Base-by-base conservation (phyloP, 2,329 filamentous ascomycete species). In the Phyllosticta ampelicida region DNA sequence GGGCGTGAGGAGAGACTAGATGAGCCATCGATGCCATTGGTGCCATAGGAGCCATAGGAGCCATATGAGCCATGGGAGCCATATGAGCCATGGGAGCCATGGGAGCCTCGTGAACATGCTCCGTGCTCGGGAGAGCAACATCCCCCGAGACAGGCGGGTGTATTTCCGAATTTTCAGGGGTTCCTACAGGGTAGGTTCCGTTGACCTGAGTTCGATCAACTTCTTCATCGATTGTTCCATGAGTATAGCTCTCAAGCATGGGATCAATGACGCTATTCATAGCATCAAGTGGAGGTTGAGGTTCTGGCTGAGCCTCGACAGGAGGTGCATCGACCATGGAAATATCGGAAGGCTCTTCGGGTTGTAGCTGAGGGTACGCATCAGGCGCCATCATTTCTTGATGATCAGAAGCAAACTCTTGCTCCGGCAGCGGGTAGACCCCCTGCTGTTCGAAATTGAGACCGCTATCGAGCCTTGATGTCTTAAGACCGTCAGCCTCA, bases 111-210 rank as follows among this genome's bases (percentile, higher is more conserved):
- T 62, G 60, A 20, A 61, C 62, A 29, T 66, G 61, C 54, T 72
- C 70, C 28, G 71, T 70, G 2, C 67, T 71, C 10, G 69, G 70
- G 58, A 72, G 62, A 28, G 71, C 58, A 8, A 63, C 63, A 28
- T 71, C 67, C 11, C 61, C 65, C 63, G n/a, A 61, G 48, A 29
- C 61, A 59, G 23, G 65, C 63, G 20, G 61, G 55, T 50, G 63
- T 53, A 16, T 64, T 63, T 18, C 63, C 61, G 9, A 62, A 62
- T n/a, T 63, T 65, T 48, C 16, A n/a, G 30, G 13, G 16, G 20
- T 5, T n/a, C 49, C 49, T 11, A 10, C 48, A 18, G 44, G 52
- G 20, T 55, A 48, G 16, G 50, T 20, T 2, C 56, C 48, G 28
- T 58, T 58, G 18, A 54, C 44, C 56, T 54, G 36, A 16, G 51